Base-by-base conservation (phyloP, 2,329 filamentous ascomycete genomes). In the Botrytis hyacinthi region DNA sequence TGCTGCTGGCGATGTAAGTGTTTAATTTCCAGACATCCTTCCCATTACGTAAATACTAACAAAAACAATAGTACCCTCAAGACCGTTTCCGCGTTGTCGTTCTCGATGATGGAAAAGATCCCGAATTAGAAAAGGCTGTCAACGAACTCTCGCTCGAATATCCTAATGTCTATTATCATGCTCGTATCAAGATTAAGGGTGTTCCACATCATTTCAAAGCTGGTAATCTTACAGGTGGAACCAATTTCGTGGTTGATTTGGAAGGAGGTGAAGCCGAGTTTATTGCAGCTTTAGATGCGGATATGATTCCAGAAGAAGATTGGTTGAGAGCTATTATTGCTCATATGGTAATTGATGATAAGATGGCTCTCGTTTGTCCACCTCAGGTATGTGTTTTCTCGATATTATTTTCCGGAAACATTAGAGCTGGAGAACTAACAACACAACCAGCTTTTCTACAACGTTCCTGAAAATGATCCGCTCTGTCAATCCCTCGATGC, bases 201-300 rank as follows among this genome's bases (percentile, higher is more conserved):
- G 75, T 76, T 10, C 85, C 85, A 2, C 74, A 88, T 76, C 86
- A 89, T 78, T 90, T 88, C 83, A 91, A 91, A 82, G 88, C 89
- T 1, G 89, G 89, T 69, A 91, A 91, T 78, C 82, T 91, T 70
- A 91, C 90, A 81, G 87, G 88, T 73, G 89, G 87, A 48, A 80
- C 89, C 32, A 85, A 88, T 26, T 83, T 85, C 72, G 83, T 85
- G 7, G 82, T 83, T 26, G 78, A 81, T n/a, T 81, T 90, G 46
- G 86, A 87, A 1, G 87, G 87, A n/a, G 48, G 70, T 32, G 70
- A 72, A 46, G 84, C 84, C 59, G 84, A 87, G 77, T 90, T 84
- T 79, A 87, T 91, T 79, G 89, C 88, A n/a, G 87, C 87, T 57
- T 82, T 92, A 48, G 90, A 92, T 78, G 89, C 89, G 32, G 90